These are phyloP conservation scores for Aspergillus panamensis DNA, from an alignment of 495 filamentous ascomycete species.

Conservation along the genomic window DNA sequence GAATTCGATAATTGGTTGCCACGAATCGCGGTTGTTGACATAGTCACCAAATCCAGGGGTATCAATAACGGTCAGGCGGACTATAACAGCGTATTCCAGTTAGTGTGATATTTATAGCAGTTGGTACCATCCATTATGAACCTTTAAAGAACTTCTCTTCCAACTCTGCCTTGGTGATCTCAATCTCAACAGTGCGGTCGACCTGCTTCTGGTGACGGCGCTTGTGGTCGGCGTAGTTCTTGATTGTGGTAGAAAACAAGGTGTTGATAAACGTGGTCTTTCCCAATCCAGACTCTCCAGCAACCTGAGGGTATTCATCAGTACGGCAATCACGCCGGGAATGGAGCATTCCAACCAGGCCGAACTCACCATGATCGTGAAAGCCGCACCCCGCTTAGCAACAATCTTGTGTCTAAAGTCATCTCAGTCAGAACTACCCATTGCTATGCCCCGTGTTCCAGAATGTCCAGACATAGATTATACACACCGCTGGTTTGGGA, in stretches of 20 bases:
- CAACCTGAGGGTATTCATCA: constrained; percentile 61
- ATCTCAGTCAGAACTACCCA: constrained; percentile 32
- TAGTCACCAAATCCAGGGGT: constrained; percentile 99
- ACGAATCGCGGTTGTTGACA: constrained; percentile 99
- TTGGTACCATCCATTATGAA: constrained; percentile 36
- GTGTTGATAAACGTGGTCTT: constrained; percentile 99
- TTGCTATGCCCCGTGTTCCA: constrained; percentile 7
- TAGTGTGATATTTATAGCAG: constrained; percentile 15
- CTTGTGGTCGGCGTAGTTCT: constrained; percentile 99
- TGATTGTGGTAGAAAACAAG: constrained; percentile 98
- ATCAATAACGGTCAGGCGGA: constrained; percentile 96
- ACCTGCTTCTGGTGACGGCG: constrained; percentile 97
- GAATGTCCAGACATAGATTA: not conserved
- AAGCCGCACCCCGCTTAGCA: constrained; percentile 96
- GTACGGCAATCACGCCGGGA: constrained; percentile 11
- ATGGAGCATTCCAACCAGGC: constrained; percentile 7
- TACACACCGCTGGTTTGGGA: constrained; percentile 84
- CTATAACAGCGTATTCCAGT: constrained; percentile 45
- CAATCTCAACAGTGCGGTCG: constrained; percentile 99
- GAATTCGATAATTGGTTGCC: constrained; percentile 99
- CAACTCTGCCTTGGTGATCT: constrained; percentile 98
- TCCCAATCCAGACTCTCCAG: constrained; percentile 96
- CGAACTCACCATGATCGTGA: constrained; percentile 90
- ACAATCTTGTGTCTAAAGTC: constrained; percentile 90
- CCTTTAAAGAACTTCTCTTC: constrained; percentile 99